Conservation (phyloP, 345 rosid genomes). For the Salix viminalis region DNA sequence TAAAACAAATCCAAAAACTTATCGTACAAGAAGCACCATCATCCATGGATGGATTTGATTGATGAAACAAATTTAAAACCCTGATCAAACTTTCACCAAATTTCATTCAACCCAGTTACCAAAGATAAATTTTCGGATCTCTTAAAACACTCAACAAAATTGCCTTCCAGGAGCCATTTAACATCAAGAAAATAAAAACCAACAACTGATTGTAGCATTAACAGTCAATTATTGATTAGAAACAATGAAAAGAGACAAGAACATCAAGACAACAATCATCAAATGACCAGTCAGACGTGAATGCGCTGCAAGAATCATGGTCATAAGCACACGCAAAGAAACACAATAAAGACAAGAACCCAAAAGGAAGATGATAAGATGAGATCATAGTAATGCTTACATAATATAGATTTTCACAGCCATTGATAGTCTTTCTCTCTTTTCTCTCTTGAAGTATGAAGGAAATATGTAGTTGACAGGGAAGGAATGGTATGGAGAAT, state of each 20-base stretch:
- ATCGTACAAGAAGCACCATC: not conserved
- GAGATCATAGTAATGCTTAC: slow-evolving; percentile 31
- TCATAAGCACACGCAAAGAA: not conserved
- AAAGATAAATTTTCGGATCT: not conserved
- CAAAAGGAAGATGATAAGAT: not conserved
- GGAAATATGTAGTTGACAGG: not conserved
- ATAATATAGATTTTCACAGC: slow-evolving; percentile 56
- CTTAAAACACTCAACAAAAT: not conserved
- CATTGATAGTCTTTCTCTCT: slow-evolving; percentile 26
- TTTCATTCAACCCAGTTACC: not conserved
- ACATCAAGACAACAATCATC: not conserved
- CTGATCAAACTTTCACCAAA: not conserved
- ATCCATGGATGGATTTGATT: not conserved
- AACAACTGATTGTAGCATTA: not conserved
- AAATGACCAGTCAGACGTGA: not conserved
- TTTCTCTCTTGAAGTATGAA: not conserved
- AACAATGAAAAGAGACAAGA: not conserved
- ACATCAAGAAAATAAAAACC: not conserved
- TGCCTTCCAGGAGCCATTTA: not conserved
- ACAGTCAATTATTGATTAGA: not conserved
- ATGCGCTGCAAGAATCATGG: not conserved
- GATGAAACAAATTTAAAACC: not conserved
- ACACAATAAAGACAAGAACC: not conserved
- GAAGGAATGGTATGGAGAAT: not conserved
- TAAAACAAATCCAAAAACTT: not conserved